Conservation (phyloP, 2,329 filamentous ascomycete species). For the Dothidotthia symphoricarpi region DNA sequence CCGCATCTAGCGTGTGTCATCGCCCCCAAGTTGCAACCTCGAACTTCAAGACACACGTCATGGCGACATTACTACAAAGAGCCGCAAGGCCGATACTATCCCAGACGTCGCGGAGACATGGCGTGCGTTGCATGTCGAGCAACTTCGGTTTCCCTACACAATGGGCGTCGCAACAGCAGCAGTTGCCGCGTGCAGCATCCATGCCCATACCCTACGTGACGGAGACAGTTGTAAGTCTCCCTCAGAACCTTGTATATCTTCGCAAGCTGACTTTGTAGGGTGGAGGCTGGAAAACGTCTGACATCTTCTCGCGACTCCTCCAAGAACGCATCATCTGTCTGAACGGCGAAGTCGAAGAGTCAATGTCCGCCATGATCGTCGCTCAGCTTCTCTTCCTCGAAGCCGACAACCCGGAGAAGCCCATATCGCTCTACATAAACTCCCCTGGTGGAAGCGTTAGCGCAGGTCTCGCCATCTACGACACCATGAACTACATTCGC, state of each 20-base stretch:
- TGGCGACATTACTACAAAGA: slow-evolving; percentile 35
- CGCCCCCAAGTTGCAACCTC: too few species aligned
- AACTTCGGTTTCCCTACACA: slow-evolving; percentile 26
- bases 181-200: slow-evolving; percentile 37
- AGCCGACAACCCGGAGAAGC: slow-evolving; percentile 90
- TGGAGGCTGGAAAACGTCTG: slow-evolving; percentile 53
- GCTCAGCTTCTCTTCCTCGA: slow-evolving; percentile 97
- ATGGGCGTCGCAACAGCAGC: slow-evolving; percentile 17
- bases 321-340: slow-evolving; percentile 88
- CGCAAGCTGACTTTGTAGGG: slow-evolving; percentile 43
- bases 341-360: slow-evolving; percentile 88
- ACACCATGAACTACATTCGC: slow-evolving; percentile 97
- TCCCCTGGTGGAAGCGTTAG: slow-evolving; percentile 91
- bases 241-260: background rate
- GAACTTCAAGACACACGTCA: slow-evolving; percentile 19
- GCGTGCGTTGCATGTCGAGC: slow-evolving; percentile 25
- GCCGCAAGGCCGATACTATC: slow-evolving; percentile 18
- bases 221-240: slow-evolving; percentile 46
- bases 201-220: slow-evolving; percentile 53
- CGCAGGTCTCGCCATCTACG: slow-evolving; percentile 85
- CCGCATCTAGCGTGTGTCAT: background rate
- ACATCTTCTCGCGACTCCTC: slow-evolving; percentile 50
- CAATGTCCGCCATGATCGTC: slow-evolving; percentile 87
- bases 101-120: slow-evolving; percentile 9
- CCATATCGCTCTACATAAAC: slow-evolving; percentile 97